These are phyloP conservation scores for Pythium insidiosum DNA, from an alignment of 352 stramenopile species.

Conservation along the genomic window DNA sequence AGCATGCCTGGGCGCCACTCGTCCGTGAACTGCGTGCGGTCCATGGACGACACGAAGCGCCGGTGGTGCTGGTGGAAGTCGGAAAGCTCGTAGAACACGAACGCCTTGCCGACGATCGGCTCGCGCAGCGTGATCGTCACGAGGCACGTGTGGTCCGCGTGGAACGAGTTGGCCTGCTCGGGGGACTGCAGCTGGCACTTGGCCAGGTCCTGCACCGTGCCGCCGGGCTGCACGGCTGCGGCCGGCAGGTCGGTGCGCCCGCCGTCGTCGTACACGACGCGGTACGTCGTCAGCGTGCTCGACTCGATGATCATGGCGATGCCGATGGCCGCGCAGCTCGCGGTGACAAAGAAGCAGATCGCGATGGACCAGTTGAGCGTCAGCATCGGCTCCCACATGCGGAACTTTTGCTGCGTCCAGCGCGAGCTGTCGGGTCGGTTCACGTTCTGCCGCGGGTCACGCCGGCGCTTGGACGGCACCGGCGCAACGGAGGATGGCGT, in stretches of 20 bases:
- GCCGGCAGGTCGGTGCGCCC: conserved; percentile 15
- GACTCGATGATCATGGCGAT: conserved; percentile 42
- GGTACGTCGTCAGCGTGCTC: conserved; percentile 35
- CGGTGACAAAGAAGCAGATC: conserved; percentile 36
- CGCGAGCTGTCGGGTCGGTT: conserved; percentile 48
- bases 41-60: conserved; percentile 63
- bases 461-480: conserved; percentile 1
- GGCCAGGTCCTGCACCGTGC: conserved; percentile 21
- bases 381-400: conserved; percentile 70
- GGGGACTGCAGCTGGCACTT: conserved; percentile 45
- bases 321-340: conserved; percentile 34
- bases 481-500: conserved; percentile 6
- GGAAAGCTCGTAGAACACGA: conserved; percentile 63
- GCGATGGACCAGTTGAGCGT: conserved; percentile 53
- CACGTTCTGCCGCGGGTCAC: conserved; percentile 3
- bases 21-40: conserved; percentile 53
- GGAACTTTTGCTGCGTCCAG: conserved; percentile 58
- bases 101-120: conserved; percentile 21
- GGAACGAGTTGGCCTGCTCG: conserved; percentile 48
- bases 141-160: conserved; percentile 67
- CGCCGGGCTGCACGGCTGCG: conserved; percentile 18
- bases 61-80: conserved; percentile 68
- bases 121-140: conserved; percentile 46
- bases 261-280: conserved; percentile 53
- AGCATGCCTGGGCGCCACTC: conserved; percentile 31